Evolutionary conservation across 139 green algal species (phyloP).

Genomic region (Closterium sp.): DNA sequence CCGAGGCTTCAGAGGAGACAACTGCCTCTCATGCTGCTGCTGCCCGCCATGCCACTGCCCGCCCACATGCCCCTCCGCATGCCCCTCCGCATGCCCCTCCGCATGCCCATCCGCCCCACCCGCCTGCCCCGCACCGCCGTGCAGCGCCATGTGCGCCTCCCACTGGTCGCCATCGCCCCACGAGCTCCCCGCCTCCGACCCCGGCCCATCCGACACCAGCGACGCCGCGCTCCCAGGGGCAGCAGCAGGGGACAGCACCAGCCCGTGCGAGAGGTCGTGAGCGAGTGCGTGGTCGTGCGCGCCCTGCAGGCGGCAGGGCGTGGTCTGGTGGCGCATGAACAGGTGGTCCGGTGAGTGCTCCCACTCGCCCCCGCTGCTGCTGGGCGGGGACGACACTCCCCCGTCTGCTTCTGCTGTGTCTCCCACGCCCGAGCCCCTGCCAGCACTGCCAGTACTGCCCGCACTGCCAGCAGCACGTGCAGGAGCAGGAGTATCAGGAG

Average conservation of each 20-base stretch:
- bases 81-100: background rate
- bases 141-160: background rate
- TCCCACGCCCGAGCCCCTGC: background rate
- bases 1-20: background rate
- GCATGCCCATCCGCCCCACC: background rate
- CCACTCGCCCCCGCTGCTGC: background rate
- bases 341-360: background rate
- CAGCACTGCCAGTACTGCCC: too few species aligned
- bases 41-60: background rate
- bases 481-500: too few species aligned
- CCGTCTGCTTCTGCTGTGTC: too few species aligned
- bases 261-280: too few species aligned
- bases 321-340: background rate
- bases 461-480: too few species aligned
- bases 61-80: background rate
- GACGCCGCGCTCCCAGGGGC: background rate
- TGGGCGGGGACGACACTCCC: background rate
- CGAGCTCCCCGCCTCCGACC: background rate
- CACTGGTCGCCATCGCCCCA: background rate
- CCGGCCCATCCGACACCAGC: background rate
- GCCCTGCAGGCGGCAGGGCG: background rate
- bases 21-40: background rate
- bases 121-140: background rate
- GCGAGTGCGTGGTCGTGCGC: background rate
- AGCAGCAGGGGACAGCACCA: too few species aligned